phyloP scores from a whole-genome alignment of 139 green algal species.

The Chlamydomonas schloesseri region DNA sequence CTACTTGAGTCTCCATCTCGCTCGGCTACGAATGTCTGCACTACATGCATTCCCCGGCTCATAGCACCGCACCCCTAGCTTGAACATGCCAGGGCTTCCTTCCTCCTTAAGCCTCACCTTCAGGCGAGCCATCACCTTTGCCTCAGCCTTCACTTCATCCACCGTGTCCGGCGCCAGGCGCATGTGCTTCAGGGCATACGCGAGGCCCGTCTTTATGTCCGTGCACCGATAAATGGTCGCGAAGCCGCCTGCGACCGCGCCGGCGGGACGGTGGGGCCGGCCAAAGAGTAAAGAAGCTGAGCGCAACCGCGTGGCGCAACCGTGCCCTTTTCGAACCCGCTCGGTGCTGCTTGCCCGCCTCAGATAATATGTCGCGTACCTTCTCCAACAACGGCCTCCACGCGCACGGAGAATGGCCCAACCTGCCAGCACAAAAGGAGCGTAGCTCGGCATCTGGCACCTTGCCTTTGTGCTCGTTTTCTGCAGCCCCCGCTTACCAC shows the following conservation, averaged over 20 bases:
- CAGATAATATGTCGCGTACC: constrained; percentile 49
- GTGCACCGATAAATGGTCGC: constrained; percentile 76
- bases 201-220: constrained; percentile 56
- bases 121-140: constrained; percentile 46
- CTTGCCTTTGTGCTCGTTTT: too few relatives aligned
- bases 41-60: too few relatives aligned
- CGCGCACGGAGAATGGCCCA: constrained; percentile 47
- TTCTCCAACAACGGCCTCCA: constrained; percentile 69
- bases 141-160: constrained; percentile 45
- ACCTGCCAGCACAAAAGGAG: constrained; percentile 1
- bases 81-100: too few relatives aligned
- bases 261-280: background rate
- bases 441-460: too few relatives aligned
- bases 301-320: background rate
- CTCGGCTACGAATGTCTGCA: too few relatives aligned
- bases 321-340: too few relatives aligned
- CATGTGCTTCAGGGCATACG: constrained; percentile 87
- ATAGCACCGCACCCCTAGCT: too few relatives aligned
- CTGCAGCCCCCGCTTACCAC: too few relatives aligned
- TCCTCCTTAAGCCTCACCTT: too few relatives aligned
- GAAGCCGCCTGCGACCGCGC: constrained; percentile 50
- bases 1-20: too few relatives aligned
- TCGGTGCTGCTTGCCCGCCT: too few relatives aligned
- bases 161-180: constrained; percentile 66
- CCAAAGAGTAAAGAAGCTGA: background rate